These are phyloP conservation scores for Onygenales sp. DNA, from an alignment of 2,329 filamentous ascomycete genomes.

Conservation along the genomic window DNA sequence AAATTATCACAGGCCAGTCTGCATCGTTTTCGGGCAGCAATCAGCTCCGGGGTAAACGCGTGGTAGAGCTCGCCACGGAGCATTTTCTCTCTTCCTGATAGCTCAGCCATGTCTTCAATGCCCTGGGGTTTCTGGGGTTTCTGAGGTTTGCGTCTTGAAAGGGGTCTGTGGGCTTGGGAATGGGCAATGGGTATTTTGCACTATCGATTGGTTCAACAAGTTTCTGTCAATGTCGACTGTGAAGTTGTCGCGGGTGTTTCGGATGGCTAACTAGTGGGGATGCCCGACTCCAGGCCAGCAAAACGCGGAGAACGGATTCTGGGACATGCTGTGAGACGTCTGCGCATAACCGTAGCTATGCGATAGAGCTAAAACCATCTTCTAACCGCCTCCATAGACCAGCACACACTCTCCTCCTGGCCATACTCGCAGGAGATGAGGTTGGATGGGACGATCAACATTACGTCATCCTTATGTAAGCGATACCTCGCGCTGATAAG, in stretches of 20 bases:
- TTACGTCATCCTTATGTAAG: neutral
- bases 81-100: slow-evolving; percentile 42
- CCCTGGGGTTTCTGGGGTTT: neutral
- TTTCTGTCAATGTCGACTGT: too few relatives aligned
- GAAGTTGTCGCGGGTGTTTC: too few relatives aligned
- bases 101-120: neutral
- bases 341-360: too few relatives aligned
- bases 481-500: too few relatives aligned
- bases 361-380: neutral
- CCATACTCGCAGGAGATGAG: neutral
- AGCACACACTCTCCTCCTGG: too few relatives aligned
- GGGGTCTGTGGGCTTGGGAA: neutral
- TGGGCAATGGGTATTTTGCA: neutral
- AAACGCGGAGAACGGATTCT: too few relatives aligned
- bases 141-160: neutral
- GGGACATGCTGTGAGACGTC: too few relatives aligned
- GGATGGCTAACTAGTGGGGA: too few relatives aligned
- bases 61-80: slow-evolving; percentile 61
- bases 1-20: slow-evolving; percentile 51
- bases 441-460: neutral
- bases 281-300: too few relatives aligned
- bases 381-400: too few relatives aligned
- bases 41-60: slow-evolving; percentile 60
- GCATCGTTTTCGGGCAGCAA: slow-evolving; percentile 55
- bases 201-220: too few relatives aligned